Conservation (phyloP, 1,284 basidiomycete species). For the Stereum hirsutum region DNA sequence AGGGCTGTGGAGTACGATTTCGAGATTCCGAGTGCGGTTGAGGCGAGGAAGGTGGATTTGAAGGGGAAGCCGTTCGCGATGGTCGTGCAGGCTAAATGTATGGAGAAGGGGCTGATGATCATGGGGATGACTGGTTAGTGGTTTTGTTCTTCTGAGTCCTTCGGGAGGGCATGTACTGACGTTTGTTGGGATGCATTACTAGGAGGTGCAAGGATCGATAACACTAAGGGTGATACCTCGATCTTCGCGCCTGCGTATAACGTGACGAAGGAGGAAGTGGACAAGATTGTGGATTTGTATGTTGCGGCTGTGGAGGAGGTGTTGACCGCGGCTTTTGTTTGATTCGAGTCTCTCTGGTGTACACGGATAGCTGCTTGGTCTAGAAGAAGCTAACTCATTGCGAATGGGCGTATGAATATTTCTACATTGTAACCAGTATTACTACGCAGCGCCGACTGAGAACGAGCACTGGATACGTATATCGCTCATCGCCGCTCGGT, state of each 20-base stretch:
- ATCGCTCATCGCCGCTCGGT: too few species aligned
- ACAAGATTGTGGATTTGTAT: conserved; percentile 54
- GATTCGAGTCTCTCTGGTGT: too few species aligned
- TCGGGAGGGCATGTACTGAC: too few species aligned
- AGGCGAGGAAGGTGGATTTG: conserved; percentile 36
- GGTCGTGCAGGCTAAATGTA: conserved; percentile 52
- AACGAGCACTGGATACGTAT: too few species aligned
- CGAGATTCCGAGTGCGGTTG: conserved; percentile 23
- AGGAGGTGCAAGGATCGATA: conserved; percentile 60
- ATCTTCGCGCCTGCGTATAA: conserved; percentile 73
- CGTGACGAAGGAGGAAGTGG: conserved; percentile 54
- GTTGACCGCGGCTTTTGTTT: conserved; percentile 21
- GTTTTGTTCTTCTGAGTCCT: too few species aligned
- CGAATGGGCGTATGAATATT: conserved; percentile 11
- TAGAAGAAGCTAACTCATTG: too few species aligned
- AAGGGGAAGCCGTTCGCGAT: conserved; percentile 46
- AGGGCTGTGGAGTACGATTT: conserved; percentile 80
- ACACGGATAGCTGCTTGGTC: too few species aligned
- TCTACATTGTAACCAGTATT: too few species aligned
- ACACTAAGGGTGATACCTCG: conserved; percentile 60
- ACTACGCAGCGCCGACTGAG: too few species aligned
- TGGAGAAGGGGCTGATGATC: conserved; percentile 56
- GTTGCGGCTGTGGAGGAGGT: conserved; percentile 57
- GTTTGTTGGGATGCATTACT: too few species aligned
- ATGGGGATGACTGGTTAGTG: conserved; percentile 71